phyloP scores from a whole-genome alignment of 1,284 basidiomycete genomes.

The Fomitopsis pinicola region DNA sequence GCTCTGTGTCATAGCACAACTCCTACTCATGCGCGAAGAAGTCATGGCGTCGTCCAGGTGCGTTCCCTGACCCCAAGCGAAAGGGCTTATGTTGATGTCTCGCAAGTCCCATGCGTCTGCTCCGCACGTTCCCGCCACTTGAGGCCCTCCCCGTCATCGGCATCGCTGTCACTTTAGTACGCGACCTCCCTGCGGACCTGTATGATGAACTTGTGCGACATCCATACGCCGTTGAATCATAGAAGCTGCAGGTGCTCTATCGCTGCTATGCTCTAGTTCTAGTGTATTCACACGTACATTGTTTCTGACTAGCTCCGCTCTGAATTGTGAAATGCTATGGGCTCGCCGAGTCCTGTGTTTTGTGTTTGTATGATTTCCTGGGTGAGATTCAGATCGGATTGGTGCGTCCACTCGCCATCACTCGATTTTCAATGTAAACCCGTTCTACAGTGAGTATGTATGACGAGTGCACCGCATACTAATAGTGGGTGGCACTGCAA shows the following conservation, averaged over 20 bases:
- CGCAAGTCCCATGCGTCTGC: constrained; percentile 86
- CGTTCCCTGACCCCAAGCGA: constrained; percentile 19
- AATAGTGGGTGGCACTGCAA: too few relatives aligned
- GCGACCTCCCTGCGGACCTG: constrained; percentile 84
- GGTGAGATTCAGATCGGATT: too few relatives aligned
- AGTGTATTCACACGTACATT: not conserved
- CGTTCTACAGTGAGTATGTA: too few relatives aligned
- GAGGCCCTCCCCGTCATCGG: constrained; percentile 86
- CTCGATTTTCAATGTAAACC: too few relatives aligned
- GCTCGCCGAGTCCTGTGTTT: too few relatives aligned
- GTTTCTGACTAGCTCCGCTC: not conserved
- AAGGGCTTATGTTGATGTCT: not conserved
- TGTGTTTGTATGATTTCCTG: too few relatives aligned
- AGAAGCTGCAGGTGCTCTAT: not conserved
- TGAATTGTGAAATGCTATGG: too few relatives aligned
- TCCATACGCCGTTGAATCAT: constrained; percentile 54
- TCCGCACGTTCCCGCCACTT: constrained; percentile 92
- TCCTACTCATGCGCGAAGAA: constrained; percentile 85
- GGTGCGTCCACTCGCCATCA: too few relatives aligned
- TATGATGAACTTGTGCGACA: constrained; percentile 90
- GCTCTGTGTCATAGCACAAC: constrained; percentile 92
- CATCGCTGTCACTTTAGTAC: constrained; percentile 89
- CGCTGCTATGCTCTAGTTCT: not conserved
- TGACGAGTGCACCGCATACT: too few relatives aligned
- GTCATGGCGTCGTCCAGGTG: constrained; percentile 84